These are phyloP conservation scores for Macrocybe gigantea DNA, from an alignment of 768 basidiomycete species.

Conservation along the genomic window DNA sequence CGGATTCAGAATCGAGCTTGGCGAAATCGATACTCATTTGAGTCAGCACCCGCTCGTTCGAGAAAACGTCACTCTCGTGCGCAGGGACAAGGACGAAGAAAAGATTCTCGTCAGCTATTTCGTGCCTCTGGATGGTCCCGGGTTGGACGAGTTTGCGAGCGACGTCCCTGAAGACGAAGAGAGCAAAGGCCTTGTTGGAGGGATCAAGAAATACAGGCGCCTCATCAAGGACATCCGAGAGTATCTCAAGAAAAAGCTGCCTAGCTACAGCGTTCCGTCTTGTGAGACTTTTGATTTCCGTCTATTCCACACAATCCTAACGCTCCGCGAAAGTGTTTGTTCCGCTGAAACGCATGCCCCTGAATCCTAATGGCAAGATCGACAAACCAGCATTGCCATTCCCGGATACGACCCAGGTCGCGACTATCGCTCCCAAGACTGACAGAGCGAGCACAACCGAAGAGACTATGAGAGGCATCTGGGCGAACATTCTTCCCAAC, in stretches of 20 bases:
- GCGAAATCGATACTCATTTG: slow-evolving; percentile 95
- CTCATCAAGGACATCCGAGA: slow-evolving; percentile 93
- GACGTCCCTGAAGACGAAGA: slow-evolving; percentile 55
- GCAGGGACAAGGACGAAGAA: slow-evolving; percentile 98
- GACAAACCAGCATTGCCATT: slow-evolving; percentile 98
- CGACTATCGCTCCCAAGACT: slow-evolving; percentile 28
- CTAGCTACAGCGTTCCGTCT: slow-evolving; percentile 89
- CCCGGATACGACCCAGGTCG: slow-evolving; percentile 85
- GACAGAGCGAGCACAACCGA: slow-evolving; percentile 62
- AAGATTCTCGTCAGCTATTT: slow-evolving; percentile 98
- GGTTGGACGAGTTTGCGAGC: slow-evolving; percentile 63
- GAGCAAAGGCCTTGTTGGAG: slow-evolving; percentile 57
- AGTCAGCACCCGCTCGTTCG: slow-evolving; percentile 88
- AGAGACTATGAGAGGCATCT: slow-evolving; percentile 76
- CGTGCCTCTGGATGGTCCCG: slow-evolving; percentile 74
- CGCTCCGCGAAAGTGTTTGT: slow-evolving; percentile 69
- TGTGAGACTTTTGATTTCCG: slow-evolving; percentile 39
- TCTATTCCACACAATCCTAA: slow-evolving; percentile 6
- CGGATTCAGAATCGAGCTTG: slow-evolving; percentile 96
- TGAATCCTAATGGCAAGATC: slow-evolving; percentile 98
- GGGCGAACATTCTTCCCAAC: slow-evolving; percentile 76
- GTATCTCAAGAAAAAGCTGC: slow-evolving; percentile 93
- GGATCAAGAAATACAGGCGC: slow-evolving; percentile 78
- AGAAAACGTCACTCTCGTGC: slow-evolving; percentile 97
- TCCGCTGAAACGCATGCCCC: slow-evolving; percentile 89